Conservation (phyloP, 106 monocot genomes). For the Dioscorea zingiberensis region DNA sequence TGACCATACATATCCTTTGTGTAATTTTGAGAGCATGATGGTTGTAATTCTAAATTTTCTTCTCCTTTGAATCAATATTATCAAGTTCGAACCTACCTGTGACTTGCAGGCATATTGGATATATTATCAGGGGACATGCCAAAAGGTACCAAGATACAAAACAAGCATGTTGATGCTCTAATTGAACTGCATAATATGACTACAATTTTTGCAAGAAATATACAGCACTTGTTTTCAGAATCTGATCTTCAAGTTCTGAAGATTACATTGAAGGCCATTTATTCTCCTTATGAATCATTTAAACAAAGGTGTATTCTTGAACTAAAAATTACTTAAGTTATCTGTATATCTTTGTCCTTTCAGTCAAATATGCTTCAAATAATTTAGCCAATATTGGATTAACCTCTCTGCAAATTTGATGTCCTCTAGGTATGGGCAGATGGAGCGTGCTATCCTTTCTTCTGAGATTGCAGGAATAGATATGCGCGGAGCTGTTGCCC, state of each 20-base stretch:
- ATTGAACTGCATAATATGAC: constrained; percentile 92
- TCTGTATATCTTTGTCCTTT: no score
- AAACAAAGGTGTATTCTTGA: constrained; percentile 62
- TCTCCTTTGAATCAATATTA: no score
- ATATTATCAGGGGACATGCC: constrained; percentile 83
- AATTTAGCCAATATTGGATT: no score
- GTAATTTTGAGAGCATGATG: no score
- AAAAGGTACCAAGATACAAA: constrained; percentile 76
- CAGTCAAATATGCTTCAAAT: no score
- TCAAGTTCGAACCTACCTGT: no score
- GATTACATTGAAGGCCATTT: constrained; percentile 73
- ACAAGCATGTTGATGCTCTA: constrained; percentile 75
- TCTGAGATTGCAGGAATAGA: constrained; percentile 78
- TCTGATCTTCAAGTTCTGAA: constrained; percentile 68
- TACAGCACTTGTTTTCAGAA: constrained; percentile 89
- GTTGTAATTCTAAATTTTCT: no score
- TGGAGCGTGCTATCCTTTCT: constrained; percentile 80
- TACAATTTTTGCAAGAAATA: constrained; percentile 77
- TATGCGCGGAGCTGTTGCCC: constrained; percentile 82
- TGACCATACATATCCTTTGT: no score
- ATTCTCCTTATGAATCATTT: constrained; percentile 85
- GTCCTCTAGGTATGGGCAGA: constrained; percentile 73
- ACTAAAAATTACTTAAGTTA: no score
- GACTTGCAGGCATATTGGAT: constrained; percentile 71
- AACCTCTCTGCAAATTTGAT: neutral